Conservation (phyloP, 306 rosid genomes). For the Glycine latifolia region DNA sequence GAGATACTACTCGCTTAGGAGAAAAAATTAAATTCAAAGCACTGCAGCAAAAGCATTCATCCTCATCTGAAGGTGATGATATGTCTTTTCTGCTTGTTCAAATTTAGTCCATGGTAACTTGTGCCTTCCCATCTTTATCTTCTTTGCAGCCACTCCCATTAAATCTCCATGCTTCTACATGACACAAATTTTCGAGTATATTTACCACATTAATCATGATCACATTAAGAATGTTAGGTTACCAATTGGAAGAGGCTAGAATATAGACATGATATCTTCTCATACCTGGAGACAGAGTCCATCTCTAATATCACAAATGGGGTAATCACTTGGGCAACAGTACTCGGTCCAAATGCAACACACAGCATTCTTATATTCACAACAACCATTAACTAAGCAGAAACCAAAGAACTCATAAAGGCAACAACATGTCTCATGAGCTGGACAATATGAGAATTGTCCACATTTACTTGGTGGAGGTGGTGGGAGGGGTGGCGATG, state of each 20-base stretch:
- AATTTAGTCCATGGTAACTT: conserved; percentile 75
- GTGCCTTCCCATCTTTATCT: conserved; percentile 66
- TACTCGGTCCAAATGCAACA: conserved; percentile 73
- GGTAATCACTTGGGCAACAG: conserved; percentile 80
- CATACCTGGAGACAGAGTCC: conserved; percentile 76
- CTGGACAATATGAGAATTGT: conserved; percentile 65
- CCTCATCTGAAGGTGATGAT: conserved; percentile 58
- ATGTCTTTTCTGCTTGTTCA: conserved; percentile 52
- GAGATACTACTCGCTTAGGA: neutral
- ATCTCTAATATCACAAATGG: conserved; percentile 67
- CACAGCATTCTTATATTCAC: conserved; percentile 71
- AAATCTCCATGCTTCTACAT: conserved; percentile 64
- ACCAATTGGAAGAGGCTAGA: neutral
- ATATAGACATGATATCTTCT: neutral
- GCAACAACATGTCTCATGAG: conserved; percentile 81
- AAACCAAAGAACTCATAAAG: conserved; percentile 40
- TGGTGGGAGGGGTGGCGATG: conserved; percentile 54
- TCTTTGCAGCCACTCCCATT: conserved; percentile 72
- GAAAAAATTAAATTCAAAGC: conserved; percentile 52
- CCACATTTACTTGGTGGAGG: conserved; percentile 80
- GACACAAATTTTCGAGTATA: conserved; percentile 30
- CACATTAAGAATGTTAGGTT: neutral
- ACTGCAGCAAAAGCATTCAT: conserved; percentile 67
- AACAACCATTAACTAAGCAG: conserved; percentile 76
- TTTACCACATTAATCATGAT: conserved; percentile 2